Evolutionary conservation across 192 early-diverging fungal genomes (phyloP).

Genomic region (Coemansia sp.): DNA sequence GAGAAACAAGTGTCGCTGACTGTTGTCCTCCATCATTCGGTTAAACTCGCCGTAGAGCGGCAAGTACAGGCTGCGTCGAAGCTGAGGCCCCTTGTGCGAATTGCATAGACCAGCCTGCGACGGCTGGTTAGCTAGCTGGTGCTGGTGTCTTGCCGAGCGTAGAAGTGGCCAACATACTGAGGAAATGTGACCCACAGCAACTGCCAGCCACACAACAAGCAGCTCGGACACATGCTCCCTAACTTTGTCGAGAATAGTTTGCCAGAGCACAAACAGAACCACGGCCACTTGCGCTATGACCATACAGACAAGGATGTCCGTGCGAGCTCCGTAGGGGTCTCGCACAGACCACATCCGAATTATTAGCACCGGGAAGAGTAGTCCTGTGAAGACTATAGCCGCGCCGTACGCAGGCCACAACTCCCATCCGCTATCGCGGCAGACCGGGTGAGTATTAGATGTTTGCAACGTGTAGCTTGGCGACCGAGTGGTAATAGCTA

Average conservation of each 20-base stretch:
- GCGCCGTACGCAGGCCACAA: slow-evolving; percentile 41
- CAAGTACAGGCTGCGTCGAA: slow-evolving; percentile 35
- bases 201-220: slow-evolving; percentile 34
- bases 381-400: slow-evolving; percentile 17
- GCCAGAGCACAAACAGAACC: slow-evolving; percentile 38
- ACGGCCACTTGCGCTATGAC: slow-evolving; percentile 17
- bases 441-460: slow-evolving; percentile 9
- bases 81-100: slow-evolving; percentile 23
- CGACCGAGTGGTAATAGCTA: slow-evolving; percentile 14
- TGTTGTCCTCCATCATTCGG: slow-evolving; percentile 19
- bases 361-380: slow-evolving; percentile 27
- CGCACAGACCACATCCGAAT: slow-evolving; percentile 22
- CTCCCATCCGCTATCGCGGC: slow-evolving; percentile 31
- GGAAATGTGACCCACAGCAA: slow-evolving; percentile 21
- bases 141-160: slow-evolving; percentile 11
- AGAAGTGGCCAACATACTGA: slow-evolving; percentile 37
- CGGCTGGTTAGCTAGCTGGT: background rate
- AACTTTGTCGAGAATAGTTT: slow-evolving; percentile 15
- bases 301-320: slow-evolving; percentile 35
- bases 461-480: background rate
- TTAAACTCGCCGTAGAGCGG: slow-evolving; percentile 34
- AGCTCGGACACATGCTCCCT: slow-evolving; percentile 30
- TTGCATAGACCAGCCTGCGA: slow-evolving; percentile 21
- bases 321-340: slow-evolving; percentile 26
- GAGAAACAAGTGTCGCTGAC: slow-evolving; percentile 27